Evolutionary conservation across 2,329 filamentous ascomycete genomes (phyloP).

Genomic region (Epichloe gansuensis): DNA sequence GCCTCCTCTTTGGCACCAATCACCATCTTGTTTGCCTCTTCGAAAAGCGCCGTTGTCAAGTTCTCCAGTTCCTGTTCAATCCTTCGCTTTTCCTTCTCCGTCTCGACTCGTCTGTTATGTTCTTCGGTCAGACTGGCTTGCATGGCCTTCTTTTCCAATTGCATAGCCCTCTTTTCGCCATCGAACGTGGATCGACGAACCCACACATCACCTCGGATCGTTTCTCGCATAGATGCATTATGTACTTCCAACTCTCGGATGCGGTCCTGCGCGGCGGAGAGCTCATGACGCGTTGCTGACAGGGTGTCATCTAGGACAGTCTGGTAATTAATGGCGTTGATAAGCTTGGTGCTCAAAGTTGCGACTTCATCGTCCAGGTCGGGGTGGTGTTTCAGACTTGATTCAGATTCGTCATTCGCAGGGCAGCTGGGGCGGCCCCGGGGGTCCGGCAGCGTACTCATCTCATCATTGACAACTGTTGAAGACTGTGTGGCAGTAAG

Average conservation of each 20-base stretch:
- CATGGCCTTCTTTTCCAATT: conserved; percentile 46
- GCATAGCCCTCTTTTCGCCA: conserved; percentile 49
- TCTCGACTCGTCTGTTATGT: conserved; percentile 46
- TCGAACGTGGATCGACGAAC: conserved; percentile 65
- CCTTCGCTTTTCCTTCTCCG: conserved; percentile 68
- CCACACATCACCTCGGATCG: conserved; percentile 62
- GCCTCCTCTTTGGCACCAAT: conserved; percentile 77
- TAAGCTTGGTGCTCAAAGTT: conserved; percentile 83
- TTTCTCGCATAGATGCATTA: conserved; percentile 56
- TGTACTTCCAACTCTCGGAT: conserved; percentile 54
- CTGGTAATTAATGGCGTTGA: conserved; percentile 95
- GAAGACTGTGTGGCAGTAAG: conserved; percentile 23
- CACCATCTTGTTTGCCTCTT: conserved; percentile 98
- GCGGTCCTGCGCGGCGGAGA: conserved; percentile 57
- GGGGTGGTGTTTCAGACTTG: conserved; percentile 32
- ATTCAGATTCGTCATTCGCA: conserved; percentile 21
- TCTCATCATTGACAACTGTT: conserved; percentile 38
- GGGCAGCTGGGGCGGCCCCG: conserved; percentile 40
- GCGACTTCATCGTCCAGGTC: conserved; percentile 65
- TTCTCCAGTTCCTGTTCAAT: conserved; percentile 90
- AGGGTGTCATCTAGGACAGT: conserved; percentile 83
- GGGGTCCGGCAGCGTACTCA: conserved; percentile 56
- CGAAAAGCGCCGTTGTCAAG: conserved; percentile 84
- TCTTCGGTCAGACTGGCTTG: conserved; percentile 50
- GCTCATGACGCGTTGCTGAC: conserved; percentile 67